phyloP scores from a whole-genome alignment of 768 basidiomycete genomes.

The Rhizopogon salebrosus region DNA sequence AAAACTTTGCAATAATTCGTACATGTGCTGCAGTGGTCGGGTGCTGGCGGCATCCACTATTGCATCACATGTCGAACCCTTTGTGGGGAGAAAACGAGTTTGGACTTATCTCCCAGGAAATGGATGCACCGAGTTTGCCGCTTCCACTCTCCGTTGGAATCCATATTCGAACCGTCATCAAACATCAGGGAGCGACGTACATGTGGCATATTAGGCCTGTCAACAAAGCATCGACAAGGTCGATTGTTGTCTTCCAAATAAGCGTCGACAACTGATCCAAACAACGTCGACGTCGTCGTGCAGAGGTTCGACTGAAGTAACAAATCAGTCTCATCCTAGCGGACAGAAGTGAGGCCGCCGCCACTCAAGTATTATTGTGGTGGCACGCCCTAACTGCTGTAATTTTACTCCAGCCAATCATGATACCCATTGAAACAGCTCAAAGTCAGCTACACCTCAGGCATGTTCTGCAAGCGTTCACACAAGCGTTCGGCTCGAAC shows the following conservation, averaged over 20 bases:
- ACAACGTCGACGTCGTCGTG: too few species aligned
- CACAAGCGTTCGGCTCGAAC: conserved; percentile 24
- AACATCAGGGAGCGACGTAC: too few species aligned
- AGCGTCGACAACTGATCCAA: too few species aligned
- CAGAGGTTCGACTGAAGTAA: too few species aligned
- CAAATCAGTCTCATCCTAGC: too few species aligned
- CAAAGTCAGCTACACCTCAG: conserved; percentile 12
- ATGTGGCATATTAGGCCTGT: too few species aligned
- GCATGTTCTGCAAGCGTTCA: conserved; percentile 25
- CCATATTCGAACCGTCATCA: not conserved
- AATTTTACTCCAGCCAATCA: not conserved
- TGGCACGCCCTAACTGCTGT: not conserved
- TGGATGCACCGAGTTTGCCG: not conserved
- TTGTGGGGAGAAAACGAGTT: not conserved
- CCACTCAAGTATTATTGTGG: not conserved
- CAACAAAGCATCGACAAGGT: too few species aligned
- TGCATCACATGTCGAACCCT: not conserved
- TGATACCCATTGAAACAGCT: not conserved
- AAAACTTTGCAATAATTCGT: too few species aligned
- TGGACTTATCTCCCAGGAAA: not conserved
- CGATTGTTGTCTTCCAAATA: too few species aligned
- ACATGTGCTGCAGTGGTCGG: too few species aligned
- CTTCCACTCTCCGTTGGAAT: not conserved
- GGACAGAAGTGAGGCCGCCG: too few species aligned
- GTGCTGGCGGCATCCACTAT: too few species aligned